phyloP scores from a whole-genome alignment of 164 flowering plant genomes.

The Berberis thunbergii region DNA sequence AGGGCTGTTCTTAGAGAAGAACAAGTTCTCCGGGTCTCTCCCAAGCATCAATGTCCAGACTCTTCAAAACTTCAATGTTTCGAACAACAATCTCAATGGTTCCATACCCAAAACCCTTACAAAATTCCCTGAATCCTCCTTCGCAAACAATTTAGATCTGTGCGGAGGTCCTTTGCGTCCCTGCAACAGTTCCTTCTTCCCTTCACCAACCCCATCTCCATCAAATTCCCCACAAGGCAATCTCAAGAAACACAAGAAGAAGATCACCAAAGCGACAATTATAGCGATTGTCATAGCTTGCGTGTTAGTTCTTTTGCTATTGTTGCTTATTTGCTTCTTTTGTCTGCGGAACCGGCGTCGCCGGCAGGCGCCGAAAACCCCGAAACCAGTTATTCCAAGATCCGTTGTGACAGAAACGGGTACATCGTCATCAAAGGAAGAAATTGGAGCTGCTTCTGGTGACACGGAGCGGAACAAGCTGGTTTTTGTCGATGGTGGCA shows the following conservation, averaged over 20 bases:
- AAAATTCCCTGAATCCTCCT: slow-evolving; percentile 40
- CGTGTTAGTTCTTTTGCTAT: slow-evolving; percentile 22
- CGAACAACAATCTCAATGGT: slow-evolving; percentile 65
- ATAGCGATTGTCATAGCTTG: slow-evolving; percentile 53
- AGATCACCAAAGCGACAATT: slow-evolving; percentile 57
- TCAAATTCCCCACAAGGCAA: slow-evolving; percentile 14
- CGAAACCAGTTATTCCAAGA: slow-evolving; percentile 8
- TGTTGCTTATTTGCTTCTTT: slow-evolving; percentile 34
- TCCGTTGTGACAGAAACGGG: slow-evolving; percentile 33
- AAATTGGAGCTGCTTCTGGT: slow-evolving; percentile 40
- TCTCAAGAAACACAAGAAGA: slow-evolving; percentile 18
- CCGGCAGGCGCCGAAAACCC: slow-evolving; percentile 25
- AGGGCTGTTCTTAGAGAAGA: slow-evolving; percentile 52
- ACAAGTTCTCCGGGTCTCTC: slow-evolving; percentile 53
- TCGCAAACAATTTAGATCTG: slow-evolving; percentile 57
- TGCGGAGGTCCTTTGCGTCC: slow-evolving; percentile 65
- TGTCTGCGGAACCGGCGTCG: slow-evolving; percentile 23
- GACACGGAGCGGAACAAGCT: slow-evolving; percentile 75
- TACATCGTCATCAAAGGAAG: slow-evolving; percentile 80
- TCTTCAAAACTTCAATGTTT: slow-evolving; percentile 35
- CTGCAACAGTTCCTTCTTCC: slow-evolving; percentile 50
- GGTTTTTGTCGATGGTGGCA: slow-evolving; percentile 65
- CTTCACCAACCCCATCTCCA: slow-evolving; percentile 55
- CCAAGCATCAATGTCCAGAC: slow-evolving; percentile 37
- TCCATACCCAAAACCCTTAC: slow-evolving; percentile 48